Conservation (phyloP, 164 flowering plant genomes). For the Nymphaea thermarum region DNA sequence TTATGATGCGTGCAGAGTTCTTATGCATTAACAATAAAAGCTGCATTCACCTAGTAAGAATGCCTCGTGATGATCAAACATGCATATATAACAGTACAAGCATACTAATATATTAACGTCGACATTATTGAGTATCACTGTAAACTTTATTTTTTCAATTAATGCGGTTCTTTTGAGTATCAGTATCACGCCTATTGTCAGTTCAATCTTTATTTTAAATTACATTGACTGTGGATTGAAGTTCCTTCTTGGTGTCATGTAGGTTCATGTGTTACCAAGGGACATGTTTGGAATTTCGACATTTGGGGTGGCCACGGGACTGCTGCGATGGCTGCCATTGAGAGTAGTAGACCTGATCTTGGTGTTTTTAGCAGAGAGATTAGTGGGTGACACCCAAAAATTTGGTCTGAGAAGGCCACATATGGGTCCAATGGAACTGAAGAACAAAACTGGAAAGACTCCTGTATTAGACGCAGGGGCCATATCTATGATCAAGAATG, state of each 20-base stretch:
- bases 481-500: slow-evolving; percentile 37
- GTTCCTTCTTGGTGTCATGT: slow-evolving; percentile 2
- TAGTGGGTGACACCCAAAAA: slow-evolving; percentile 41
- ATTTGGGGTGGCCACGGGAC: slow-evolving; percentile 36
- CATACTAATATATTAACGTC: no score
- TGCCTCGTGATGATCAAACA: no score
- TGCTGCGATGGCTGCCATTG: slow-evolving; percentile 60
- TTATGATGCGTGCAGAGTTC: not conserved
- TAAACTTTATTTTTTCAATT: no score
- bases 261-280: slow-evolving; percentile 77
- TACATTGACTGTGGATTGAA: no score
- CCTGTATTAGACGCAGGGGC: slow-evolving; percentile 76
- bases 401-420: slow-evolving; percentile 55
- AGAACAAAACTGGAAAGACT: slow-evolving; percentile 54
- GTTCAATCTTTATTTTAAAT: no score
- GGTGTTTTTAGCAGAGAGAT: slow-evolving; percentile 36
- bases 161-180: no score
- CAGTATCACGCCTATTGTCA: no score
- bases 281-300: slow-evolving; percentile 58
- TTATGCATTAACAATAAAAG: no score
- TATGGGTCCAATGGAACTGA: slow-evolving; percentile 54
- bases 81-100: no score
- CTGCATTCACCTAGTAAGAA: no score
- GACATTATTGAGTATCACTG: no score
- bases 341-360: slow-evolving; percentile 55